Evolutionary conservation across 805 yeast species (phyloP).

Genomic region (Monosporozyma siamensis): DNA sequence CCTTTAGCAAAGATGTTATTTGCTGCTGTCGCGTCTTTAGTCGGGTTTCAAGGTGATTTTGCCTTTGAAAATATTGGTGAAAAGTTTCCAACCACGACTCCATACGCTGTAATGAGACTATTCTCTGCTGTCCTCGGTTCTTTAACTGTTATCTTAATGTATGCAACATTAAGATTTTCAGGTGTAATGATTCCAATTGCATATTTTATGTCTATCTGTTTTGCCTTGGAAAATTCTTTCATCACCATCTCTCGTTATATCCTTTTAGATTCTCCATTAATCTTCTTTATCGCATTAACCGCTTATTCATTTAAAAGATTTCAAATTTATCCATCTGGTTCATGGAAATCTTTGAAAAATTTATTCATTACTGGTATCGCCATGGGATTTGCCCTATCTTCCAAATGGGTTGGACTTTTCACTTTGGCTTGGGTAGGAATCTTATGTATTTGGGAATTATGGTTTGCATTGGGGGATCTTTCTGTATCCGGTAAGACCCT

Average conservation of each 20-base stretch:
- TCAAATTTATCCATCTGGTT: slow-evolving; percentile 55
- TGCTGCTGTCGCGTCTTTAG: slow-evolving; percentile 59
- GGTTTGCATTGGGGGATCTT: slow-evolving; percentile 70
- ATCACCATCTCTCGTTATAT: slow-evolving; percentile 70
- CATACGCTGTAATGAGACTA: slow-evolving; percentile 61
- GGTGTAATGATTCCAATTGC: slow-evolving; percentile 63
- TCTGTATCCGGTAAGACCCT: slow-evolving; percentile 38
- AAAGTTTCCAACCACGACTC: slow-evolving; percentile 45
- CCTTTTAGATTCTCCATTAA: slow-evolving; percentile 63
- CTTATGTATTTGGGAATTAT: slow-evolving; percentile 49
- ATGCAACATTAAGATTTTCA: slow-evolving; percentile 59
- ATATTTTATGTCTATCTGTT: slow-evolving; percentile 43
- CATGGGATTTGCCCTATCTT: slow-evolving; percentile 63
- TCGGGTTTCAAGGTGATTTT: slow-evolving; percentile 67
- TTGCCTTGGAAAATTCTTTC: slow-evolving; percentile 56
- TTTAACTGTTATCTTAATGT: slow-evolving; percentile 54
- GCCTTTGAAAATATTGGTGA: slow-evolving; percentile 59
- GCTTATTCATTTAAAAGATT: slow-evolving; percentile 56
- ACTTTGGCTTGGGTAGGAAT: slow-evolving; percentile 72
- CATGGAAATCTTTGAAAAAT: slow-evolving; percentile 48
- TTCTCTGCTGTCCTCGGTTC: slow-evolving; percentile 62
- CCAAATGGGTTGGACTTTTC: slow-evolving; percentile 81
- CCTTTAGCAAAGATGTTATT: slow-evolving; percentile 70
- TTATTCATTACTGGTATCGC: slow-evolving; percentile 55
- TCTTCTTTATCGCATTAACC: slow-evolving; percentile 69